Evolutionary conservation across 352 stramenopile species (phyloP), one percentile per base, ranked within the genome.

Genomic region (Saprolegnia parasitica): DNA sequence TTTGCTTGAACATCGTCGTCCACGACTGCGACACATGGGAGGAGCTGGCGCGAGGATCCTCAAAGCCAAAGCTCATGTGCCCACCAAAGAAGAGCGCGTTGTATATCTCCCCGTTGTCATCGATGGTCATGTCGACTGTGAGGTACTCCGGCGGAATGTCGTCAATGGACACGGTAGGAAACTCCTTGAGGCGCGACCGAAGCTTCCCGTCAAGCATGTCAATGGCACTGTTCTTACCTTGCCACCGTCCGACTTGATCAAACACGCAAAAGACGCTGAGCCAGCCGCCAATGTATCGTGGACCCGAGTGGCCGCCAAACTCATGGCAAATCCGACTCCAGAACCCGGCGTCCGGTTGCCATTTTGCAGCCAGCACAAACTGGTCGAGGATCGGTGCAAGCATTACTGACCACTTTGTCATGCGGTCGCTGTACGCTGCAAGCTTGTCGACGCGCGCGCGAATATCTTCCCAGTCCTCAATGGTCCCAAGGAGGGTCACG

Each of bases 361-460:
- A 16, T n/a, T 58, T 58, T 5, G 62, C 62, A 0, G 62, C 32
- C 1, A 1, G 18, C 26, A 68, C 50, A 39, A 68, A 68, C 21
- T 68, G 26, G 62, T 68, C 56, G 4, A 65, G 23, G 6, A 65
- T 15, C 1, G 35, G 35, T 40, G 9, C 47, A 8, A 10, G 49
- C 11, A 2, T 10, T 10, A 9, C 8, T 13, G 18, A 57, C 4
- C 60, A 67, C 16, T 4, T 5, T 11, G 0, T 5, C 35, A 56
- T 8, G 15, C 23, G 5, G 5, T 10, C 4, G 5, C 35, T 35
- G 50, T 42, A 67, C 9, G 20, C 4, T 9, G 20, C 16, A 4
- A 68, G 46, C 11, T 68, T 60, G 13, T 68, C 40, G 20, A 68
- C 29, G 16, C 62, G 62, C n/a, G 40, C 26, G 21, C 62, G 62